Base-by-base conservation (phyloP, 1,284 basidiomycete genomes). In the Pulchroboletus neoregius region DNA sequence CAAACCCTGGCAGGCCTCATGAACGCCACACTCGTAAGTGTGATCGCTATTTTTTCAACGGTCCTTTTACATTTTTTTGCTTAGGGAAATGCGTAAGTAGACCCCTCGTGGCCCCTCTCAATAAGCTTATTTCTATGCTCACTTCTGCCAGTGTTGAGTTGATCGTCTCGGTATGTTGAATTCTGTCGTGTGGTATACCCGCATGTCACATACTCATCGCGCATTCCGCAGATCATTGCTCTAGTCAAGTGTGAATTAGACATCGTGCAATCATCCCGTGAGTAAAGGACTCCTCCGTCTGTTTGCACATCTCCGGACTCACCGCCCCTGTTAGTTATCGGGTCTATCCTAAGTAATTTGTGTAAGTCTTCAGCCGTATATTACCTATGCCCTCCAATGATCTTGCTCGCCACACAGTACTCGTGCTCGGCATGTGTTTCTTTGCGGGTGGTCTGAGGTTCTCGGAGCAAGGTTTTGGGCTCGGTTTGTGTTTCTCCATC, bases 1-100 rank as follows among this genome's bases (percentile, higher is more conserved):
- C 89, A 94, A 68, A 92, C 91, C 0, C 68, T 94, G 4, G 91
- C 87, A 5, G 91, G 90, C 49, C 72, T 94, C 11, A 65, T 94
- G 49, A 94, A 94, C 65, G 91, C 90, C 10, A 94, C 91, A 7
- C 71, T 94, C 52, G 87, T 87, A 58, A 54, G 76, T 67, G 32
- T 38, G 50, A 45, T 43, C 32, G 22, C 13, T 16, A 12, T 12
- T 16, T 43, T 43, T 50, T 28, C 32, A n/a, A 18, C n/a, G 5
- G 39, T 28, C 7, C 36, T 39, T 41, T 47, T 15, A 50, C 51
- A 52, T 7, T 44, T 35, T 46, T 47, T 34, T 48, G 33, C 42
- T 13, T 53, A 88, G 85, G 86, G 87, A 57, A 90, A 88, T 60
- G 80, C 84, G 86, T 87, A 67, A 68, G 86, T 75, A 6, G 10